Base-by-base conservation (phyloP, 106 monocot species). In the Platanthera guangdongensis region DNA sequence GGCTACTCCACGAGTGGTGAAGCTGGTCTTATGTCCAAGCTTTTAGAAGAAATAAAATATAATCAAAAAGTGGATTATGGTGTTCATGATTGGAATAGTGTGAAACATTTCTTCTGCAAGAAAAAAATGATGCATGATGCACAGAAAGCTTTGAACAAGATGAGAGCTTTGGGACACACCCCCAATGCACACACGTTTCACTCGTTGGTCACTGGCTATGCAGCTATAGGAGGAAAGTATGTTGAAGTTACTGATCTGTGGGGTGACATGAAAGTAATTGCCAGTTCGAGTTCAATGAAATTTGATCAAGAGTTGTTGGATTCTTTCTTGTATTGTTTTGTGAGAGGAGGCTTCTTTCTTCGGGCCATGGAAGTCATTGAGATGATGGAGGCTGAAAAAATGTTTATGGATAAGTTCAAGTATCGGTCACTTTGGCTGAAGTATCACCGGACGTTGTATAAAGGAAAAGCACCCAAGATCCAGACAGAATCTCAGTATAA, bases 21-120 rank as follows among this genome's bases (percentile, higher is more conserved):
- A 81, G 86, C 82, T 18, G 75, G 51, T 68, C 86, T 94, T 73
- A 88, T 87, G 85, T 57, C 83, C 76, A 88, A 80, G 78, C 82
- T 99, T 47, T 71, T 99, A 50, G 88, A 90, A 75, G 99, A 99
- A 82, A 86, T 94, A 7, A 90, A 88, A 60, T 86, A 79, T 30
- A 73, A 77, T 15, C 50, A 76, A 16, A 79, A 71, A 47, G 74
- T 81, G 47, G 77, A 92, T 79, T 88, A 74, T 80, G 92, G 82
- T 14, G 75, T 90, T 78, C 90, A 99, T 78, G 94, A 94, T 80
- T 99, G 99, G 94, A 93, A 93, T 68, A 86, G 68, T 73, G 80
- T 90, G 73, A 90, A 94, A 74, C 88, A 99, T 78, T 94, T 99
- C 82, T 99, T 99, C 57, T 99, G 99, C 84, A 99, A 94, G 87